Evolutionary conservation across 2,329 filamentous ascomycete genomes (phyloP).

Genomic region (Botrytis squamosa): DNA sequence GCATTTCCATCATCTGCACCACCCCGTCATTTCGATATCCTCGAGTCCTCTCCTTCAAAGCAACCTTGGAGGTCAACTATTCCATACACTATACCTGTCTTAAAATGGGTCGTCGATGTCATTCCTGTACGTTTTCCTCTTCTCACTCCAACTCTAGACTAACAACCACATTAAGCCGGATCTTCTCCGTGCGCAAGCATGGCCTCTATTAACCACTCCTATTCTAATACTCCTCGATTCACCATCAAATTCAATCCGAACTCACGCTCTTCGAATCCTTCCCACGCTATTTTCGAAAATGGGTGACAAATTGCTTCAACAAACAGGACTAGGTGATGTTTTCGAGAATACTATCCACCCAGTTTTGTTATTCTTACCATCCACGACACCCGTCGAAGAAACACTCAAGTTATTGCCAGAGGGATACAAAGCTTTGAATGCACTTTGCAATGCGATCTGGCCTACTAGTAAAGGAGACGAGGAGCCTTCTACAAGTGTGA

Average conservation of each 20-base stretch:
- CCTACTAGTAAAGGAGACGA: conserved; percentile 20
- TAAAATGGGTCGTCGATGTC: conserved; percentile 59
- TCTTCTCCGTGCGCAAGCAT: conserved; percentile 47
- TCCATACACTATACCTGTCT: conserved; percentile 52
- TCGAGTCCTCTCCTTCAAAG: conserved; percentile 43
- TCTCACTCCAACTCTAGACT: conserved; percentile 18
- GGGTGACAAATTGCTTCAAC: conserved; percentile 52
- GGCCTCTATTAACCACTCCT: conserved; percentile 68
- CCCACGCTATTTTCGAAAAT: conserved; percentile 54
- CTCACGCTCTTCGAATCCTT: conserved; percentile 54
- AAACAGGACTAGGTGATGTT: conserved; percentile 64
- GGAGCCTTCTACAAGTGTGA: conserved; percentile 21
- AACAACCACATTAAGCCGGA: background rate
- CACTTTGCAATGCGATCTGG: conserved; percentile 45
- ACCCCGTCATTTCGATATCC: conserved; percentile 40
- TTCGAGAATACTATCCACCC: conserved; percentile 70
- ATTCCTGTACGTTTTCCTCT: conserved; percentile 46
- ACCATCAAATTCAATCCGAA: conserved; percentile 49
- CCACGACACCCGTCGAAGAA: conserved; percentile 70
- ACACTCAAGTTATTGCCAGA: conserved; percentile 61
- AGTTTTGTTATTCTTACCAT: conserved; percentile 73
- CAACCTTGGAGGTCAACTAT: conserved; percentile 63
- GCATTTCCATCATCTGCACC: conserved; percentile 46
- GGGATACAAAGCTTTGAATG: conserved; percentile 66
- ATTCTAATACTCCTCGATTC: conserved; percentile 70